phyloP scores from a whole-genome alignment of 371 early-diverging fungal genomes.

The Pancytospora philotis region DNA sequence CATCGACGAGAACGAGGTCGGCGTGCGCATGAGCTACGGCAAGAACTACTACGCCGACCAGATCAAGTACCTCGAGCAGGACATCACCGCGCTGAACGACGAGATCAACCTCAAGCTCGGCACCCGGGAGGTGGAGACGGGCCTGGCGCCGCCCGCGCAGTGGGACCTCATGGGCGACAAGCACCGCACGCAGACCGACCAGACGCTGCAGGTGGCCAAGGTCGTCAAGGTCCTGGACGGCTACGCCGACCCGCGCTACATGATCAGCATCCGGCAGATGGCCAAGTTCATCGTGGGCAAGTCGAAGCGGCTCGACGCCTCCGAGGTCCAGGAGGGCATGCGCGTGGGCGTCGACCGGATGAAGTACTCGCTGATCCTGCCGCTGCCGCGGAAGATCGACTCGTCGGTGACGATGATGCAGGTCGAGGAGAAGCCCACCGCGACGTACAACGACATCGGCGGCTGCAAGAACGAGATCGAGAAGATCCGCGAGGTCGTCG shows the following conservation, averaged over 20 bases:
- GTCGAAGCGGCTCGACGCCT: slow-evolving; percentile 82
- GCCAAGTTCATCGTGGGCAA: slow-evolving; percentile 97
- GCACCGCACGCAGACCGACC: slow-evolving; percentile 83
- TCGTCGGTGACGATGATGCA: slow-evolving; percentile 99
- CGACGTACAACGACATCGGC: slow-evolving; percentile 95
- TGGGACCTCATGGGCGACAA: slow-evolving; percentile 98
- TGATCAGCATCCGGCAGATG: slow-evolving; percentile 94
- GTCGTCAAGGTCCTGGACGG: slow-evolving; percentile 57
- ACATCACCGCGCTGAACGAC: slow-evolving; percentile 50
- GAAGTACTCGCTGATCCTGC: slow-evolving; percentile 95
- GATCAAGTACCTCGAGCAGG: slow-evolving; percentile 51
- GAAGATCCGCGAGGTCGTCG: slow-evolving; percentile 96
- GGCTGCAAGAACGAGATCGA: slow-evolving; percentile 99
- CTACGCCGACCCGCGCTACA: slow-evolving; percentile 74
- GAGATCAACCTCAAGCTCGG: slow-evolving; percentile 56
- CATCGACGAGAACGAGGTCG: slow-evolving; percentile 45
- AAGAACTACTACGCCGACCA: slow-evolving; percentile 57
- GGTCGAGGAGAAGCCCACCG: slow-evolving; percentile 98
- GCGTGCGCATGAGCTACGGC: slow-evolving; percentile 55
- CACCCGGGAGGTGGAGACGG: slow-evolving; percentile 96
- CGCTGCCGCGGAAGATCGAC: slow-evolving; percentile 97
- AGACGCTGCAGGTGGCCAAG: slow-evolving; percentile 73
- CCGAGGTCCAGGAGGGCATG: slow-evolving; percentile 97
- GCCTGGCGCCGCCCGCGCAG: slow-evolving; percentile 87
- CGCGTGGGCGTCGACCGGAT: slow-evolving; percentile 95